Percentiles rank a stretch among this genome's conserved stretches.
phyloP scores from a whole-genome alignment of 2,329 filamentous ascomycete species.

The Botryotinia globosa region DNA sequence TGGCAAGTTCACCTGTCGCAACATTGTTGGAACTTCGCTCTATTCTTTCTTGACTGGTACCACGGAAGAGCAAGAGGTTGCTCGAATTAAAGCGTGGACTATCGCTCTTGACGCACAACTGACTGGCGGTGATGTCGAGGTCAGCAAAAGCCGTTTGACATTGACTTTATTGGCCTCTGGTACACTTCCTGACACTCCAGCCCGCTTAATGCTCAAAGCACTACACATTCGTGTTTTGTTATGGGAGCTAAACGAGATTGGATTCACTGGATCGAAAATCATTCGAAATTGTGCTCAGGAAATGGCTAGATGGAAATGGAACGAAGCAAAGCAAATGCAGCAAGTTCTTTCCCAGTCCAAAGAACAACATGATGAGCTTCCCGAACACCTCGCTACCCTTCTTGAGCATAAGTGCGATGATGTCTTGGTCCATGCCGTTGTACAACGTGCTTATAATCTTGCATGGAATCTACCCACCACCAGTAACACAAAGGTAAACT shows the following conservation, averaged over 20 bases:
- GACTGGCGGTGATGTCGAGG: slow-evolving; percentile 83
- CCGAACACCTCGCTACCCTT: slow-evolving; percentile 71
- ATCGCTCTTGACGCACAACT: slow-evolving; percentile 92
- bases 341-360: slow-evolving; percentile 46
- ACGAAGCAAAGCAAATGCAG: slow-evolving; percentile 68
- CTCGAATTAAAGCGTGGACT: slow-evolving; percentile 85
- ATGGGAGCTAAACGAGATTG: slow-evolving; percentile 69
- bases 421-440: slow-evolving; percentile 72
- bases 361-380: slow-evolving; percentile 57
- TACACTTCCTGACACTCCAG: slow-evolving; percentile 79
- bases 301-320: slow-evolving; percentile 76
- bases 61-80: slow-evolving; percentile 80
- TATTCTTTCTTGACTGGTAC: slow-evolving; percentile 79
- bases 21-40: slow-evolving; percentile 69
- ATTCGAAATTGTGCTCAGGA: slow-evolving; percentile 70
- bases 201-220: slow-evolving; percentile 84
- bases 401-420: slow-evolving; percentile 78
- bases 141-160: slow-evolving; percentile 81
- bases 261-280: slow-evolving; percentile 60
- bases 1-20: slow-evolving; percentile 75
- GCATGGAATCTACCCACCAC: slow-evolving; percentile 81
- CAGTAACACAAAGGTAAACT: slow-evolving; percentile 61
- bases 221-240: slow-evolving; percentile 86
- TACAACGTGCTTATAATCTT: slow-evolving; percentile 84
- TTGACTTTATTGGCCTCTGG: slow-evolving; percentile 85